Evolutionary conservation across 2,329 filamentous ascomycete species (phyloP), one percentile per base, ranked within the genome.

Genomic region (Cladosporium austrohemisphaericum): DNA sequence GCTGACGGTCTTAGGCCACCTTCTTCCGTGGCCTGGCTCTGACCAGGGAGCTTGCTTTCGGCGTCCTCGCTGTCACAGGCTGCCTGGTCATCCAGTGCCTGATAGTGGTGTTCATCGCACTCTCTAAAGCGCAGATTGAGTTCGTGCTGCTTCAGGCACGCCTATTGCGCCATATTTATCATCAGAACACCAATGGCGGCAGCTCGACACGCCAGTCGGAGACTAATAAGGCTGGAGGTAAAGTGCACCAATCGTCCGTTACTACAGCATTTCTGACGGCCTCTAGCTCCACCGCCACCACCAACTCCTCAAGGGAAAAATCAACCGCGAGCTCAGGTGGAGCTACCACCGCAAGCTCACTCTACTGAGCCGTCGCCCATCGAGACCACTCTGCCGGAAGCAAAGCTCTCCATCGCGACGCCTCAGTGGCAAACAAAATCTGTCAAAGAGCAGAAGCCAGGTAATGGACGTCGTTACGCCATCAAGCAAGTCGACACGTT

Each of bases 81-180:
- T 46, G 43, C 32, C 11, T 37, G 9, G 13, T 28, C 3, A 33
- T 46, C 11, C 43, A 46, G 18, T 36, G 43, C 23, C 43, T 46
- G 14, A 23, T 46, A 20, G 5, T 46, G 4, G 16, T 16, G 9
- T 37, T 20, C 14, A 13, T 46, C 22, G 14, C 29, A 5, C 23
- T 37, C 23, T 20, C 16, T 8, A 14, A 9, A 8, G 43, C 23
- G 5, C 43, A 46, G 18, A 16, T 37, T 16, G 13, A 26, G 7
- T 36, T 37, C 23, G 22, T 46, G 32, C 14, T 28, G 1, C 14
- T 37, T 8, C 32, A 36, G 19, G 43, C 43, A 14, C 43, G 33
- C 3, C 13, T 46, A 14, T 10, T 46, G 23, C 10, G 16, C 9
- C 11, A 9, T 2, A 11, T 41, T 2, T 41, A 41, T 11, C n/a